Conservation (phyloP, 164 flowering plant species). For the Cinnamomum micranthum region DNA sequence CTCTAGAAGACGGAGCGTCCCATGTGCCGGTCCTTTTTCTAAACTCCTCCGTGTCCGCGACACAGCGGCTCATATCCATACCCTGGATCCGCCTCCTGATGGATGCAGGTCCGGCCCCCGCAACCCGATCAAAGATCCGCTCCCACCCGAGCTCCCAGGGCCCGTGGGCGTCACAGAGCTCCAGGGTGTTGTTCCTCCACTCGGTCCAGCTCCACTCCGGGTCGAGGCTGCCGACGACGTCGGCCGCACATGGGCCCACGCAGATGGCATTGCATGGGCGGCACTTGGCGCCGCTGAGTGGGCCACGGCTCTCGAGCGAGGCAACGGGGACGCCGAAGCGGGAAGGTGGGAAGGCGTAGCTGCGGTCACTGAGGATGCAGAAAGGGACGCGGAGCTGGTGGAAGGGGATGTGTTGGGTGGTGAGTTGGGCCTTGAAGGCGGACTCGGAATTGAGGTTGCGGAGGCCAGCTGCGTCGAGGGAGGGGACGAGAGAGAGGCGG, state of each 20-base stretch:
- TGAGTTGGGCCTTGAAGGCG: constrained; percentile 81
- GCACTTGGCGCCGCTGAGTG: constrained; percentile 89
- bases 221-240: constrained; percentile 40
- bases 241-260: constrained; percentile 51
- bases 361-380: constrained; percentile 72
- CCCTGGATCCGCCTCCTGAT: constrained; percentile 35
- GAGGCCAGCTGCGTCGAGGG: constrained; percentile 54
- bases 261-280: constrained; percentile 78
- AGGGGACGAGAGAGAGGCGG: constrained; percentile 78
- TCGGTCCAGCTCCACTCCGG: constrained; percentile 85
- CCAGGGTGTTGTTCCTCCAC: constrained; percentile 47
- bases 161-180: constrained; percentile 70
- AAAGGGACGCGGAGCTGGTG: constrained; percentile 58
- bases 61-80: constrained; percentile 45
- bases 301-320: constrained; percentile 66
- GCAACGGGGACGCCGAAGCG: constrained; percentile 84
- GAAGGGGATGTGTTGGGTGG: constrained; percentile 35
- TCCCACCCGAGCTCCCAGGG: constrained; percentile 87
- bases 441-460: constrained; percentile 77
- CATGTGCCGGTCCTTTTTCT: constrained; percentile 37
- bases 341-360: constrained; percentile 61
- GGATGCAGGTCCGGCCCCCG: constrained; percentile 42
- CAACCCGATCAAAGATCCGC: constrained; percentile 49
- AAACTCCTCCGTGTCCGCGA: constrained; percentile 53
- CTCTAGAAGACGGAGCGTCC: constrained; percentile 59